Conservation (phyloP, 2,329 filamentous ascomycete species). For the Bipolaris oryzae region DNA sequence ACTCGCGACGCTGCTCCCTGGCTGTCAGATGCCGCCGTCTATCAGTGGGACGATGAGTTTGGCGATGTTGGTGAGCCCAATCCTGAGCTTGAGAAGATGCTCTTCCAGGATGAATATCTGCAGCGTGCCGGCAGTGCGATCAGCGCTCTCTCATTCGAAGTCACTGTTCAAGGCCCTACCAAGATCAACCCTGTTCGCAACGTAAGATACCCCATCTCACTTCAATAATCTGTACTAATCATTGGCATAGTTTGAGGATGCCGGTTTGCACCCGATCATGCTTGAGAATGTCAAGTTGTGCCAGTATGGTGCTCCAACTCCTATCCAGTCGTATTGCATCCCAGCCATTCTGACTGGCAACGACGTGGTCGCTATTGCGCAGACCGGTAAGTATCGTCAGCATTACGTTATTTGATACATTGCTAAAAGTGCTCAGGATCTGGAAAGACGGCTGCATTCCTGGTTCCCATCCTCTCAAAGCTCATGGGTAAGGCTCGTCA, state of each 20-base stretch:
- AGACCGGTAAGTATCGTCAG: conserved; percentile 74
- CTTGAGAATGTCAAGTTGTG: conserved; percentile 75
- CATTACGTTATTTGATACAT: background rate
- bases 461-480: conserved; percentile 86
- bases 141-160: conserved; percentile 62
- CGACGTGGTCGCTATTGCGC: conserved; percentile 87
- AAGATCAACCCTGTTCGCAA: conserved; percentile 56
- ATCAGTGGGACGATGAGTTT: conserved; percentile 84
- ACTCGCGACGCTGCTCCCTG: conserved; percentile 44
- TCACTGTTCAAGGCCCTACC: conserved; percentile 57
- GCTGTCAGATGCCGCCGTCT: conserved; percentile 67
- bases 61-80: conserved; percentile 82
- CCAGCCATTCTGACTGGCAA: conserved; percentile 77
- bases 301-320: conserved; percentile 75
- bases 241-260: conserved; percentile 67
- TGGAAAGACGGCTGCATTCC: conserved; percentile 92
- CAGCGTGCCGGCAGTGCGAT: conserved; percentile 66
- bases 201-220: conserved; percentile 48
- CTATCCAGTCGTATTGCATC: conserved; percentile 85
- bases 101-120: conserved; percentile 68
- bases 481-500: conserved; percentile 96
- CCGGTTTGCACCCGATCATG: conserved; percentile 85
- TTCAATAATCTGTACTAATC: background rate
- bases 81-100: conserved; percentile 71
- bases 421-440: conserved; percentile 67